phyloP scores from a whole-genome alignment of 495 filamentous ascomycete genomes.

The Terfezia boudieri region DNA sequence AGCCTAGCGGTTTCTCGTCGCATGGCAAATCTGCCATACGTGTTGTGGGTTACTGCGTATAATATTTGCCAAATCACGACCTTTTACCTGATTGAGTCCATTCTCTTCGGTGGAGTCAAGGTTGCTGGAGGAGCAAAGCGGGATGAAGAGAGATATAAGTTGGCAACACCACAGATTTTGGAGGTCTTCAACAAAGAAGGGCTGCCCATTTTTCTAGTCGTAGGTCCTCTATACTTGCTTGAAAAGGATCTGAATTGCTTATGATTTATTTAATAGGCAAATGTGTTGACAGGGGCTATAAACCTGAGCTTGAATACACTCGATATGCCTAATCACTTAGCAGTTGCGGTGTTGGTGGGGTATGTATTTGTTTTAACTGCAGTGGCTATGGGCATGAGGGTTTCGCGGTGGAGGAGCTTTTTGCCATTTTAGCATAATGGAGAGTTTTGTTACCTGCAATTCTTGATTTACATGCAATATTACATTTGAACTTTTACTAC shows the following conservation, averaged over 20 bases:
- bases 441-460: too few relatives aligned
- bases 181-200: slow-evolving; percentile 75
- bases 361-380: slow-evolving; percentile 47
- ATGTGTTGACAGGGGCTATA: slow-evolving; percentile 67
- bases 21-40: slow-evolving; percentile 80
- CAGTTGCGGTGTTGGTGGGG: slow-evolving; percentile 50
- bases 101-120: slow-evolving; percentile 43
- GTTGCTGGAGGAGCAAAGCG: slow-evolving; percentile 21
- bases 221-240: not conserved
- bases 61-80: slow-evolving; percentile 58
- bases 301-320: slow-evolving; percentile 72
- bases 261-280: slow-evolving; percentile 29
- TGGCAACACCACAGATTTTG: slow-evolving; percentile 55
- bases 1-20: slow-evolving; percentile 61
- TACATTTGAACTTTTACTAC: too few relatives aligned
- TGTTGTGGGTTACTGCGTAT: slow-evolving; percentile 76
- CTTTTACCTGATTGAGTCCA: slow-evolving; percentile 52
- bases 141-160: slow-evolving; percentile 36
- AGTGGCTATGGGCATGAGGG: slow-evolving; percentile 41
- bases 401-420: not conserved
- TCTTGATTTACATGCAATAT: too few relatives aligned
- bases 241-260: not conserved
- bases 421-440: too few relatives aligned
- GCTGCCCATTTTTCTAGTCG: slow-evolving; percentile 56
- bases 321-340: slow-evolving; percentile 33